Evolutionary conservation across 2,329 filamentous ascomycete species (phyloP).

Genomic region (Laburnicola sp.): DNA sequence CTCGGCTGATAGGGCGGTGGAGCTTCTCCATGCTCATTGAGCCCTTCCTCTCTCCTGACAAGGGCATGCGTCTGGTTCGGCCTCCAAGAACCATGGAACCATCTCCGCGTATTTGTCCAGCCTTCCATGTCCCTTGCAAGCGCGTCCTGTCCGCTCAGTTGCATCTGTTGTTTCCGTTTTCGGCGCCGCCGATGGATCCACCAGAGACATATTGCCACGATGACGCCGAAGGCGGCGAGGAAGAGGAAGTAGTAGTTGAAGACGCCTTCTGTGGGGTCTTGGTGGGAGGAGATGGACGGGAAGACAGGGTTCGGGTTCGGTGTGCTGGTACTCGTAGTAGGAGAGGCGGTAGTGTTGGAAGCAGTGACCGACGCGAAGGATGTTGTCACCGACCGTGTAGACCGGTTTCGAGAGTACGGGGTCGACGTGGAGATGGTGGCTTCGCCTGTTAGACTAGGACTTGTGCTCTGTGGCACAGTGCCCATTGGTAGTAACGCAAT

Average conservation of each 20-base stretch:
- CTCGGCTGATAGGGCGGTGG: conserved; percentile 63
- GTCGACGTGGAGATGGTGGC: conserved; percentile 6
- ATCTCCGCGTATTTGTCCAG: conserved; percentile 37
- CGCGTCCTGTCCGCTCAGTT: conserved; percentile 36
- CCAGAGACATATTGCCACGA: conserved; percentile 49
- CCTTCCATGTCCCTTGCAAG: conserved; percentile 44
- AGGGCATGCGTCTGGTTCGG: conserved; percentile 20
- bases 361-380: conserved; percentile 7
- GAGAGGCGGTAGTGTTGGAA: conserved; percentile 9
- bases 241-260: conserved; percentile 60
- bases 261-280: conserved; percentile 28
- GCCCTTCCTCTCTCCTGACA: conserved; percentile 55
- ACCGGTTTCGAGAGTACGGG: conserved; percentile 1
- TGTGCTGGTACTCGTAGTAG: background rate
- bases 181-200: conserved; percentile 51
- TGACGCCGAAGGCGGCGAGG: conserved; percentile 55
- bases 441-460: background rate
- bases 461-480: background rate
- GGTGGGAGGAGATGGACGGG: conserved; percentile 7
- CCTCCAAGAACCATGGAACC: conserved; percentile 32
- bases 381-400: conserved; percentile 7
- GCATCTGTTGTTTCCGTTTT: conserved; percentile 35
- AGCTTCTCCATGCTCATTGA: conserved; percentile 66
- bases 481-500: conserved; percentile 3
- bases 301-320: conserved; percentile 12